Evolutionary conservation across 306 rosid genomes (phyloP).

Genomic region (Quercus rubra): DNA sequence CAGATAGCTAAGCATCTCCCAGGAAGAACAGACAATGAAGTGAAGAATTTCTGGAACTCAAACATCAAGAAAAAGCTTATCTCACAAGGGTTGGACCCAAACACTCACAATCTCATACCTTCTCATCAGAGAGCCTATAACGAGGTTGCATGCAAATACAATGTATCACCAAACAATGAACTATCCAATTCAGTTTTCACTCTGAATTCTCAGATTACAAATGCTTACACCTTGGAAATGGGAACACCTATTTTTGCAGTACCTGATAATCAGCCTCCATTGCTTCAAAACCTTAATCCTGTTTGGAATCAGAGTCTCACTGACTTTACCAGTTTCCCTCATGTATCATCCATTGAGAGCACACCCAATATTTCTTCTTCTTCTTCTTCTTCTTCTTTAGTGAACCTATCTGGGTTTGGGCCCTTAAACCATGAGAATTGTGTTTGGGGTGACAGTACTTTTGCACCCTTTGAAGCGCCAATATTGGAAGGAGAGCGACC

Average conservation of each 20-base stretch:
- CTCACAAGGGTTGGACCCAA: constrained; percentile 50
- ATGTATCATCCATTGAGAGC: constrained; percentile 13
- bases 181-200: constrained; percentile 20
- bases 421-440: constrained; percentile 17
- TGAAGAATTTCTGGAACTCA: constrained; percentile 58
- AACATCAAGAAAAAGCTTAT: constrained; percentile 52
- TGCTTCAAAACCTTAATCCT: constrained; percentile 3
- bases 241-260: neutral
- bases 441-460: constrained; percentile 30
- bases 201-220: constrained; percentile 5
- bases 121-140: neutral
- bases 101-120: constrained; percentile 42
- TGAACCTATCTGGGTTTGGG: constrained; percentile 16
- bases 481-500: constrained; percentile 11
- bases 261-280: neutral
- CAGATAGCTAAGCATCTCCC: constrained; percentile 57
- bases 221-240: neutral
- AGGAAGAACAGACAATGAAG: constrained; percentile 61
- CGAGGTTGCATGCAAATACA: neutral
- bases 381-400: constrained; percentile 19
- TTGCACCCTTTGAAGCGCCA: constrained; percentile 21
- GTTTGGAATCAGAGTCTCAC: constrained; percentile 1
- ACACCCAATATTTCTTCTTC: constrained; percentile 24
- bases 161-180: constrained; percentile 4
- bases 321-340: constrained; percentile 14